Evolutionary conservation across 2,329 filamentous ascomycete genomes (phyloP), one percentile per base, ranked within the genome.

Genomic region (Penicillium sp.): DNA sequence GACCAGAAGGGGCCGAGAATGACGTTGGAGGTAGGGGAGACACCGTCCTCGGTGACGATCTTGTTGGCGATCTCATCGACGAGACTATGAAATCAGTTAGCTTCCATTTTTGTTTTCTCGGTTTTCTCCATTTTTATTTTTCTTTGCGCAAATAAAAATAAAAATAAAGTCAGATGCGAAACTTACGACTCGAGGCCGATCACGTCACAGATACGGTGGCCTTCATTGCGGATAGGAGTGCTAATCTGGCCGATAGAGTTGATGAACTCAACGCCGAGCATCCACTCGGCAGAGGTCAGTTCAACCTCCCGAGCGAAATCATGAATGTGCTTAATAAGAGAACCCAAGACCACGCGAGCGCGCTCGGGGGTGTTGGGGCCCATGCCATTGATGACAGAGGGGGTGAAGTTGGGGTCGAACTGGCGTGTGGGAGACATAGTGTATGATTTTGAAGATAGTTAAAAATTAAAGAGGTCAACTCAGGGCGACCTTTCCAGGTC

Each of bases 1-100:
- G 81, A 84, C 84, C 84, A 88, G 77, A 88, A 88, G 56, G 85
- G 85, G 2, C 85, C 85, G 53, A 88, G 81, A 62, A 88, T 88
- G 52, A 84, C 78, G 53, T 83, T 85, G 3, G 83, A 86, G n/a
- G 85, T 88, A 41, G 84, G 83, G 53, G 77, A 74, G 53, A 79
- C 75, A n/a, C 65, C 66, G 49, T 77, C 76, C 51, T 85, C 80
- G 56, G 80, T 79, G 63, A 82, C 72, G 51, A 79, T 73, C 59
- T 81, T 81, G 71, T 83, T 83, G 56, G 84, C 84, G 62, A 91
- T 89, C 65, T 90, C 85, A 65, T 90, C 86, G 42, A 89, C 85
- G n/a, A 86, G 78, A 7, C 66, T 68, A 80, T 13, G 19, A 19
- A 26, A 29, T 22, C 4, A 15, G 21, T 48, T 83, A 43, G 42